phyloP scores from a whole-genome alignment of 2,329 filamentous ascomycete species.

The Coniochaeta sp. region DNA sequence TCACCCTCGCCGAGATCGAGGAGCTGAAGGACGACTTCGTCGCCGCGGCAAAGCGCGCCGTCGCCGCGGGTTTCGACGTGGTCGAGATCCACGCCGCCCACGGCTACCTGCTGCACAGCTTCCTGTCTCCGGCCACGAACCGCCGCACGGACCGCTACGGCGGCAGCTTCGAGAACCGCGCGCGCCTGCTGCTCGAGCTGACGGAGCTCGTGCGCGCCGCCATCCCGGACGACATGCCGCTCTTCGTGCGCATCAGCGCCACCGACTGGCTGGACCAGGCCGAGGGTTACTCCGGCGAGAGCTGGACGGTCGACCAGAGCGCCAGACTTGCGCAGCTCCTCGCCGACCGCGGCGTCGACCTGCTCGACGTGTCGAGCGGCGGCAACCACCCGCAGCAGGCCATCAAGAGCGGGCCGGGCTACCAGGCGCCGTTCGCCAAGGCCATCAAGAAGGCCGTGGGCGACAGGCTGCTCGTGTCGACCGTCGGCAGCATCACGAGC shows the following conservation, averaged over 20 bases:
- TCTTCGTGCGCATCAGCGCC: conserved; percentile 67
- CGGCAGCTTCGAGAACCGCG: conserved; percentile 65
- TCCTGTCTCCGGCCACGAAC: conserved; percentile 65
- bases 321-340: conserved; percentile 56
- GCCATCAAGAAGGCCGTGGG: conserved; percentile 65
- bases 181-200: conserved; percentile 59
- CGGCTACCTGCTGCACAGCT: conserved; percentile 66
- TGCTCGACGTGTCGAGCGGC: conserved; percentile 66
- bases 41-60: conserved; percentile 42
- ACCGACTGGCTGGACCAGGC: conserved; percentile 68
- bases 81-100: conserved; percentile 73
- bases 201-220: conserved; percentile 53
- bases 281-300: conserved; percentile 42
- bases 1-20: conserved; percentile 60
- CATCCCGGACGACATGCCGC: conserved; percentile 61
- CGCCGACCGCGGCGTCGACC: conserved; percentile 60
- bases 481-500: conserved; percentile 41
- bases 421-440: conserved; percentile 65
- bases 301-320: conserved; percentile 62
- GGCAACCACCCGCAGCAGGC: conserved; percentile 56
- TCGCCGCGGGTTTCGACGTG: conserved; percentile 59
- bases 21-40: conserved; percentile 53
- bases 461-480: conserved; percentile 39
- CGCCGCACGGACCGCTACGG: conserved; percentile 61
- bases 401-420: conserved; percentile 52